These are phyloP conservation scores for Hirsutella rhossiliensis DNA, from an alignment of 2,329 filamentous ascomycete species.

Conservation along the genomic window DNA sequence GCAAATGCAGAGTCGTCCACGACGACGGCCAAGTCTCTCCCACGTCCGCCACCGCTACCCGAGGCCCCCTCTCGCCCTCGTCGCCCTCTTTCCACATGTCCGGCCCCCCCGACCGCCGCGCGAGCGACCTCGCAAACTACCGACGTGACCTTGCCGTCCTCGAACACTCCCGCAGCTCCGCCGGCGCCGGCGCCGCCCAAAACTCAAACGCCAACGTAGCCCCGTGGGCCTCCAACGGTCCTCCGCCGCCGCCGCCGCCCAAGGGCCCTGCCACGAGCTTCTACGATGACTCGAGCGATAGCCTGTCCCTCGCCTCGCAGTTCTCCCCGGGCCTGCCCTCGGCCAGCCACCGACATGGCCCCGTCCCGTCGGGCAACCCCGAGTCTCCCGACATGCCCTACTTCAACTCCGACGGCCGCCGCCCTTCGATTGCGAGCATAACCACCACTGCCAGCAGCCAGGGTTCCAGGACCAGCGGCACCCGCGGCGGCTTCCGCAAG, in stretches of 20 bases:
- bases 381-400: conserved; percentile 51
- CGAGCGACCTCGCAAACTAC: conserved; percentile 55
- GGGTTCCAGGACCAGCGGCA: conserved; percentile 63
- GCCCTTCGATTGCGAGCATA: conserved; percentile 80
- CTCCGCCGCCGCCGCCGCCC: conserved; percentile 18
- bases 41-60: conserved; percentile 30
- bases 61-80: conserved; percentile 33
- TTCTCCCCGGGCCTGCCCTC: conserved; percentile 59
- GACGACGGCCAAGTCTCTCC: conserved; percentile 38
- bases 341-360: conserved; percentile 14
- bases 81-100: conserved; percentile 27
- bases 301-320: conserved; percentile 48
- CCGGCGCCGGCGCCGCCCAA: conserved; percentile 32
- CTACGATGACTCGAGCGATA: conserved; percentile 66
- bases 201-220: conserved; percentile 34
- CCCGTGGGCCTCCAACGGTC: conserved; percentile 41
- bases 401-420: conserved; percentile 54
- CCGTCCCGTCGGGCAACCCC: conserved; percentile 24
- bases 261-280: conserved; percentile 44
- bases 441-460: conserved; percentile 69
- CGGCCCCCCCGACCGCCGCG: conserved; percentile 38
- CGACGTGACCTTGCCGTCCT: conserved; percentile 60
- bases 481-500: conserved; percentile 65
- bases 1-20: conserved; percentile 11
- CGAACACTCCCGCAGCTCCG: conserved; percentile 42